A percentile compares a stretch with the other conserved stretches of the same genome.
phyloP scores from a whole-genome alignment of 768 basidiomycete genomes.

The Phlebiopsis gigantea region DNA sequence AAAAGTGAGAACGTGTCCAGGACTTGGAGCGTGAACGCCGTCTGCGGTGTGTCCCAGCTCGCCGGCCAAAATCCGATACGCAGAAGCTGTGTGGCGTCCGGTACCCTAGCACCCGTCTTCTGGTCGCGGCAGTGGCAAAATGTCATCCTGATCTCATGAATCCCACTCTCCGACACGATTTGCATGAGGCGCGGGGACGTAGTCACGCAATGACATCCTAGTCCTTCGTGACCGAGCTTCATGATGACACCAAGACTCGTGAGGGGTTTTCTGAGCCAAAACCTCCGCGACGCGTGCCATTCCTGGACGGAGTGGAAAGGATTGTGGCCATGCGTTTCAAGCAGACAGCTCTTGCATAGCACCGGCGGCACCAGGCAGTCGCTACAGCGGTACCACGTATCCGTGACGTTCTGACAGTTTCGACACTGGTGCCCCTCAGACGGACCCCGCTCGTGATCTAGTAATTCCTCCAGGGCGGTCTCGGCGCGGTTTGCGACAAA shows the following conservation, averaged over 20 bases:
- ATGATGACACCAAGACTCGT: background rate
- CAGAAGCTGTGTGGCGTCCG: background rate
- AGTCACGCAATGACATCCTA: background rate
- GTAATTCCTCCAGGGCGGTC: background rate
- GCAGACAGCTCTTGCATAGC: background rate
- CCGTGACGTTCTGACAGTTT: background rate
- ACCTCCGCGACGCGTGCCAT: background rate
- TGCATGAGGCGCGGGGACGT: background rate
- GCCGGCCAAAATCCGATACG: slow-evolving; percentile 5
- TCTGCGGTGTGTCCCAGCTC: background rate
- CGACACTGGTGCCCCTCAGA: background rate
- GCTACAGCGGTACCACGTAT: background rate
- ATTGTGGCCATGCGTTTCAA: background rate
- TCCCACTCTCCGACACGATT: background rate
- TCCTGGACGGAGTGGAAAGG: slow-evolving; percentile 2
- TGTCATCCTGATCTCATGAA: background rate
- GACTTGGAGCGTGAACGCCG: slow-evolving; percentile 4
- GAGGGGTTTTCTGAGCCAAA: background rate
- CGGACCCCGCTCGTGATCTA: background rate
- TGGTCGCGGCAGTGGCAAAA: background rate
- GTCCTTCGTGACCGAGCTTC: background rate
- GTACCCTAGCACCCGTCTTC: background rate
- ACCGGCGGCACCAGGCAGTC: background rate
- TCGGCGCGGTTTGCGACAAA: background rate
- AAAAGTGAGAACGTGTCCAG: slow-evolving; percentile 1